phyloP scores from a whole-genome alignment of 345 rosid species.

The Eucalyptus marginata region DNA sequence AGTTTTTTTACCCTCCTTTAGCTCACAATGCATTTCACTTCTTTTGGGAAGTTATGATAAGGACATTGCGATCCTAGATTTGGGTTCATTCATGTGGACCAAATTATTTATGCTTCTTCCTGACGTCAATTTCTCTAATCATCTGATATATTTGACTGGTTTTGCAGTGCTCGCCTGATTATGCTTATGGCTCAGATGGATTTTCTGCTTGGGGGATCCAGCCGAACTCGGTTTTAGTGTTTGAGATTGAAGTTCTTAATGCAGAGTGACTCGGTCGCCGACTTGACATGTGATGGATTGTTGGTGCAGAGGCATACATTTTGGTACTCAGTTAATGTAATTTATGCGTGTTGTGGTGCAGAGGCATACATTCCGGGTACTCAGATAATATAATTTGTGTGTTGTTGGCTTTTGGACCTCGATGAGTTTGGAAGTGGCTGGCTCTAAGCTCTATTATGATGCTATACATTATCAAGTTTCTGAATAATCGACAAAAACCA shows the following conservation, averaged over 20 bases:
- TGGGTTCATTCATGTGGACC: neutral
- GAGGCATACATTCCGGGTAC: neutral
- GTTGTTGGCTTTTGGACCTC: neutral
- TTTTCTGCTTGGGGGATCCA: slow-evolving; percentile 85
- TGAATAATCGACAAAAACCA: neutral
- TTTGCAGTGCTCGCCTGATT: slow-evolving; percentile 86
- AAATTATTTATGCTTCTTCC: neutral
- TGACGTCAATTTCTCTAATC: neutral
- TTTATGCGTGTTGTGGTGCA: neutral
- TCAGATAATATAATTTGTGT: neutral
- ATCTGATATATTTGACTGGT: neutral
- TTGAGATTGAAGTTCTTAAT: slow-evolving; percentile 78
- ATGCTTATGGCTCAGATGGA: slow-evolving; percentile 82
- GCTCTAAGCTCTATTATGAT: neutral
- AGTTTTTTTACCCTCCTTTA: neutral
- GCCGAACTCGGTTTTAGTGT: slow-evolving; percentile 71
- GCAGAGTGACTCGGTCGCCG: slow-evolving; percentile 15
- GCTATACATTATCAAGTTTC: neutral
- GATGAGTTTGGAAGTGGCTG: neutral
- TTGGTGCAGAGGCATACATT: neutral
- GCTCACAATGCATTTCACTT: neutral
- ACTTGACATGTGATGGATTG: neutral
- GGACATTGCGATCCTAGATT: neutral
- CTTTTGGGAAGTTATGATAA: neutral
- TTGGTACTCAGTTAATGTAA: neutral